Conservation (phyloP, 352 stramenopile species). For the Phytophthora ohioensis region DNA sequence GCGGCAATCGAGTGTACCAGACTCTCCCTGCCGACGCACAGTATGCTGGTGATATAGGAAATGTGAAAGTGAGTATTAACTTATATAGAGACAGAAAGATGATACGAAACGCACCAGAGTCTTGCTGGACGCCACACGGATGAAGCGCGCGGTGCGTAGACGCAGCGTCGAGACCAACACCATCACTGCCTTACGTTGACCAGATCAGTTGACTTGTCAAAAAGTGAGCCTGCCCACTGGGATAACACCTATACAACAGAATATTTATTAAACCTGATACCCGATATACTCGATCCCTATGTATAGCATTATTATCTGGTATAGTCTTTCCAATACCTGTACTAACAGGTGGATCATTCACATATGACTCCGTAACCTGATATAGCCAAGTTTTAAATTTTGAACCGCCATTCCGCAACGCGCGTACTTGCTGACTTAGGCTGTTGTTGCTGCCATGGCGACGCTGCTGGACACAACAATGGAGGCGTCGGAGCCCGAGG, state of each 20-base stretch:
- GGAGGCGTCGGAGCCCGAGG: constrained; percentile 38
- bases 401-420: constrained; percentile 19
- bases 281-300: not conserved
- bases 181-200: constrained; percentile 14
- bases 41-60: constrained; percentile 55
- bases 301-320: not conserved
- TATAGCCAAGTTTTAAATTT: constrained; percentile 35
- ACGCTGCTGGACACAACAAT: constrained; percentile 56
- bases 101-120: constrained; percentile 14
- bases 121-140: constrained; percentile 23
- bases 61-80: constrained; percentile 1
- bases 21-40: constrained; percentile 65
- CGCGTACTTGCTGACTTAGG: not conserved
- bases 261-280: constrained; percentile 16
- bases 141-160: constrained; percentile 18
- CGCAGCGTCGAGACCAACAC: constrained; percentile 20
- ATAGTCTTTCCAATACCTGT: no score
- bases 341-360: not conserved
- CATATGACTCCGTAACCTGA: not conserved
- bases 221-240: not conserved
- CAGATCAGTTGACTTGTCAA: not conserved
- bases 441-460: constrained; percentile 20
- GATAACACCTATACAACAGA: constrained; percentile 13
- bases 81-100: not conserved
- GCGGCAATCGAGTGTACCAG: constrained; percentile 76